These are phyloP conservation scores for Arthrinium puccinioides DNA, from an alignment of 2,329 filamentous ascomycete genomes.

Conservation along the genomic window DNA sequence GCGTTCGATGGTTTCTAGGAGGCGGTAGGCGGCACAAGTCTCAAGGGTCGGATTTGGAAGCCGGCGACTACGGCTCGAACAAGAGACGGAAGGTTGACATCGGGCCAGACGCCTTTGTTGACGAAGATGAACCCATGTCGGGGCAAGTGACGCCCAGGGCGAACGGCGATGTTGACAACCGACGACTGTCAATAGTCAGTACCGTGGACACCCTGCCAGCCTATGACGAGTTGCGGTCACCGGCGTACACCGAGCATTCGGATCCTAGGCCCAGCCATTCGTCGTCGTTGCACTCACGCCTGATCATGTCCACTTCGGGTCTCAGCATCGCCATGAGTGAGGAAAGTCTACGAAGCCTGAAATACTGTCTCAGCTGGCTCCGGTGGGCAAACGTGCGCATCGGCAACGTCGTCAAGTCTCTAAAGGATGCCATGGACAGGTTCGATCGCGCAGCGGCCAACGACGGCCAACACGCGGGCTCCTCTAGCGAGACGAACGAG, in stretches of 20 bases:
- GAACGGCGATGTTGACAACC: conserved; percentile 25
- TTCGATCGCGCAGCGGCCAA: conserved; percentile 53
- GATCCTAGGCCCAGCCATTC: conserved; percentile 18
- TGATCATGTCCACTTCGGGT: conserved; percentile 86
- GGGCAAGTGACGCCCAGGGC: conserved; percentile 24
- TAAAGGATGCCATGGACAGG: conserved; percentile 72
- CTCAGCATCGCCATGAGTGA: conserved; percentile 88
- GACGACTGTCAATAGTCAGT: conserved; percentile 57
- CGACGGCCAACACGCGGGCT: conserved; percentile 16
- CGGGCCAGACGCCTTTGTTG: conserved; percentile 13
- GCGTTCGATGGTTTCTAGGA: conserved; percentile 76
- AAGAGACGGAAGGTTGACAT: conserved; percentile 51
- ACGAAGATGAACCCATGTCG: conserved; percentile 17
- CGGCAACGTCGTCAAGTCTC: conserved; percentile 62
- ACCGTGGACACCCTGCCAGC: conserved; percentile 72
- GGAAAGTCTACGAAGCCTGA: conserved; percentile 75
- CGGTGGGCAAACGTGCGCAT: conserved; percentile 78
- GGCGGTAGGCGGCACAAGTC: conserved; percentile 45
- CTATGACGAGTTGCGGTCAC: conserved; percentile 73
- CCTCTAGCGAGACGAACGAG: conserved; percentile 14
- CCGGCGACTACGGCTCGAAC: conserved; percentile 36
- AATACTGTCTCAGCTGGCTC: conserved; percentile 76
- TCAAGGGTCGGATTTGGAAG: conserved; percentile 38
- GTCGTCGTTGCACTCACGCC: conserved; percentile 65
- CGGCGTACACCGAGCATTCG: conserved; percentile 61